phyloP scores from a whole-genome alignment of 2,329 filamentous ascomycete species.

The Colletotrichum aenigma region DNA sequence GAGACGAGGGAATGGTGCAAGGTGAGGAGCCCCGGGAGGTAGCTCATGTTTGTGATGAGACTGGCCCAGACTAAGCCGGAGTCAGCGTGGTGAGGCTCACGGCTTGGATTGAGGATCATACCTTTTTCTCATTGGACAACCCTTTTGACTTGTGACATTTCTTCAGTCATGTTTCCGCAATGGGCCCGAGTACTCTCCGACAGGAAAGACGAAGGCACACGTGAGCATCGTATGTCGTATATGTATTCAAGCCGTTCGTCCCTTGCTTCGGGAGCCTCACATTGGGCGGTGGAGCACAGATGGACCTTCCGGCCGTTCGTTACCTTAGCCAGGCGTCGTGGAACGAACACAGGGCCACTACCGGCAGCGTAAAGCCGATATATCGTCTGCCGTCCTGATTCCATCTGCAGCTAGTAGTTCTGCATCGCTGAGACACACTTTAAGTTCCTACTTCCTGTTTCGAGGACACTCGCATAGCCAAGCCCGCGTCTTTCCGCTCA shows the following conservation, averaged over 20 bases:
- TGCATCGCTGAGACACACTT: neutral
- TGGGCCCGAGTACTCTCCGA: neutral
- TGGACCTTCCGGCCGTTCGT: neutral
- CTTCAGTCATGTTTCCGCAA: fast-evolving
- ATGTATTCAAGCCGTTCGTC: neutral
- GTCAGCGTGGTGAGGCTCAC: neutral
- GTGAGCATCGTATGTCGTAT: neutral
- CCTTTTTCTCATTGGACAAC: neutral
- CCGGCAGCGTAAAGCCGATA: neutral
- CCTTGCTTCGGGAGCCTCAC: neutral
- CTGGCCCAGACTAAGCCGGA: neutral
- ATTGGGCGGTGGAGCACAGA: neutral
- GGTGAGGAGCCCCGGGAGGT: neutral
- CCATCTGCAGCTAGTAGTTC: neutral
- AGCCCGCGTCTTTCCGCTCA: neutral
- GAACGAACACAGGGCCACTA: neutral
- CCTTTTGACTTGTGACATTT: neutral
- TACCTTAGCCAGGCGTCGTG: neutral
- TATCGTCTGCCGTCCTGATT: neutral
- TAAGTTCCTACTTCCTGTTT: neutral
- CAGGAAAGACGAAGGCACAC: fast-evolving
- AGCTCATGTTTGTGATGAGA: neutral
- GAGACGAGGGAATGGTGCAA: neutral
- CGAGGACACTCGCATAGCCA: neutral
- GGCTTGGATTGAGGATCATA: fast-evolving